Evolutionary conservation across 176 grass and related monocot genomes (phyloP).

Genomic region (Alloteropsis semialata): DNA sequence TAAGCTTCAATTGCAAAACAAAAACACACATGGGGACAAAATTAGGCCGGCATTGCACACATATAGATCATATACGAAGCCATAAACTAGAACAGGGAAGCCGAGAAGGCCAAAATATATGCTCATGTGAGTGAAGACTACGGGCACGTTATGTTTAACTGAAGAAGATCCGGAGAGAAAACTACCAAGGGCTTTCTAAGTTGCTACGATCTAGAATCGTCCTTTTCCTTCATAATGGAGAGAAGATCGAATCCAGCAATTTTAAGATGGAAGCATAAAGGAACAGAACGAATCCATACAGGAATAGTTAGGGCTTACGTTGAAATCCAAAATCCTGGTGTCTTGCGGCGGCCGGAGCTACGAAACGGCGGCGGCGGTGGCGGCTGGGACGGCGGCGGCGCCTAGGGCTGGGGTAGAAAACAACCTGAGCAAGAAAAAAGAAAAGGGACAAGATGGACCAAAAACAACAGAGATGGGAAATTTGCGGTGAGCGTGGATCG

Average conservation of each 20-base stretch:
- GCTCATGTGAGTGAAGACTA: background rate
- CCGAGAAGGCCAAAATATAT: background rate
- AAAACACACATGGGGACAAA: background rate
- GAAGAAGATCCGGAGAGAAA: background rate
- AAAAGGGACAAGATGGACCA: background rate
- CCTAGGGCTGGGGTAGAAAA: background rate
- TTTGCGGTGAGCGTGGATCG: constrained; percentile 82
- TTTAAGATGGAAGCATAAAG: no score
- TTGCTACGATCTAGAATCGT: background rate
- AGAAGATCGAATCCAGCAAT: background rate
- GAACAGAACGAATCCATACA: background rate
- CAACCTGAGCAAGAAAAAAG: background rate
- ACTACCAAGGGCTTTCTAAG: background rate
- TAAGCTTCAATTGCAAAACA: background rate
- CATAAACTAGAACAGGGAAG: background rate
- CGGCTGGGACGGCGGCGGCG: background rate
- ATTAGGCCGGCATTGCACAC: background rate
- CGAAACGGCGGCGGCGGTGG: background rate
- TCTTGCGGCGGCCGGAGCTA: background rate
- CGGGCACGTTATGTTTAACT: background rate
- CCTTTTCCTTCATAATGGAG: background rate
- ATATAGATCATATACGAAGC: background rate
- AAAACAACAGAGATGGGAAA: rapidly evolving
- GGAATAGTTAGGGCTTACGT: background rate
- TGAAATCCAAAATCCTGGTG: background rate